These are phyloP conservation scores for Aspergillus udagawae DNA, from an alignment of 2,329 filamentous ascomycete species.

Conservation along the genomic window DNA sequence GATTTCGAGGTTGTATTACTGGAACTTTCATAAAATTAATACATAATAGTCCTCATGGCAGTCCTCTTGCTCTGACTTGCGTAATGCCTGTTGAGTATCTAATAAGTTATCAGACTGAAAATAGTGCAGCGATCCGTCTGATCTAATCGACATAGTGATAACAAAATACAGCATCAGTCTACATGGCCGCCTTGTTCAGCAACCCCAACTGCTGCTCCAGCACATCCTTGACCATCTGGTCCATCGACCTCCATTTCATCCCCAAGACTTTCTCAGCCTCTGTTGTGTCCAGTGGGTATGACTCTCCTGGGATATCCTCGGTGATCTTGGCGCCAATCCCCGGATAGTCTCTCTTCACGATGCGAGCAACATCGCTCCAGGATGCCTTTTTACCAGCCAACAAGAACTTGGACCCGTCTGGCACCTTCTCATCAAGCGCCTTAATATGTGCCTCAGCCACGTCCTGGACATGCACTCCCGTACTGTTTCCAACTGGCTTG, in stretches of 20 bases:
- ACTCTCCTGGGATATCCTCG: background rate
- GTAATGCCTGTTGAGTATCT: too few species aligned
- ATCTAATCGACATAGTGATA: background rate
- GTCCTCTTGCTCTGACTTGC: too few species aligned
- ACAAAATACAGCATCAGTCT: background rate
- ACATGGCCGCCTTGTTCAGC: background rate
- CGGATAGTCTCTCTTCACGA: slow-evolving; percentile 11
- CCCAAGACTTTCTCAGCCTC: slow-evolving; percentile 12
- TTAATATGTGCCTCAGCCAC: slow-evolving; percentile 19
- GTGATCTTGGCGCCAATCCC: slow-evolving; percentile 1
- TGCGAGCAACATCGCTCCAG: slow-evolving; percentile 11
- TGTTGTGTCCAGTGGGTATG: slow-evolving; percentile 1
- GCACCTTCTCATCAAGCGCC: slow-evolving; percentile 2
- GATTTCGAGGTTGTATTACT: too few species aligned
- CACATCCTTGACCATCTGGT: slow-evolving; percentile 12
- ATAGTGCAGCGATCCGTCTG: too few species aligned
- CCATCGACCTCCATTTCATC: slow-evolving; percentile 6
- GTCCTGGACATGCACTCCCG: slow-evolving; percentile 18
- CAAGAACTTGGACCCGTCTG: slow-evolving; percentile 11
- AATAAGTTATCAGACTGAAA: too few species aligned
- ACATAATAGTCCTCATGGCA: too few species aligned
- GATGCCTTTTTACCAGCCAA: slow-evolving; percentile 2
- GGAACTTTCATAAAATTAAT: too few species aligned
- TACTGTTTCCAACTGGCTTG: slow-evolving; percentile 1
- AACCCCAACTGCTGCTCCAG: slow-evolving; percentile 15